Percentiles rank a stretch among this genome's conserved stretches.
Conservation (phyloP, 805 yeast genomes). For the Candida ascalaphidarum region DNA sequence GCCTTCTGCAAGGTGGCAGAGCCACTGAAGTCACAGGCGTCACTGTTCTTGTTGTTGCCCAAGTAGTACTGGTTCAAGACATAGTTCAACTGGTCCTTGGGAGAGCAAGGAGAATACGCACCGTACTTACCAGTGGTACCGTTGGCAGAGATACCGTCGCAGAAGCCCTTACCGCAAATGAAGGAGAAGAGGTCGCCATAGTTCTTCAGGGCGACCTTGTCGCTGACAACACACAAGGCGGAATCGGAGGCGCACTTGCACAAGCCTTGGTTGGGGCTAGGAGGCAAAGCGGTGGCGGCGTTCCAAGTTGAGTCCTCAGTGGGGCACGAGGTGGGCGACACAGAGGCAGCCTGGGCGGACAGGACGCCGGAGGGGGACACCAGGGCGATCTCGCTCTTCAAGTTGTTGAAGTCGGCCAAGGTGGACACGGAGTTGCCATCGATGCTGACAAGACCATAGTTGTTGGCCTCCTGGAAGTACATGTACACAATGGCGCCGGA, state of each 20-base stretch:
- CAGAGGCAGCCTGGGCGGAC: constrained; percentile 13
- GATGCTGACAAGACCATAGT: constrained; percentile 65
- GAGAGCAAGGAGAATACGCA: constrained; percentile 30
- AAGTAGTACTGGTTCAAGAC: constrained; percentile 31
- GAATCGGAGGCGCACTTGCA: constrained; percentile 30
- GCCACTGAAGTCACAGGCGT: constrained; percentile 63
- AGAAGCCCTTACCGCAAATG: constrained; percentile 26
- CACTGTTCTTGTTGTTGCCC: constrained; percentile 28
- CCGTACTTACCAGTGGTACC: constrained; percentile 34
- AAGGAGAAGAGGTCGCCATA: constrained; percentile 24
- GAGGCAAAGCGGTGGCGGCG: constrained; percentile 33
- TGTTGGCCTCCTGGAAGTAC: constrained; percentile 71
- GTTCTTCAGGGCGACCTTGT: constrained; percentile 18
- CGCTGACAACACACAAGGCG: constrained; percentile 25
- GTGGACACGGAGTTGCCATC: constrained; percentile 41
- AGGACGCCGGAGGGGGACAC: constrained; percentile 12
- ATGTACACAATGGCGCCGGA: constrained; percentile 86
- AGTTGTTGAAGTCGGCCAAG: constrained; percentile 50
- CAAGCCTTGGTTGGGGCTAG: constrained; percentile 29
- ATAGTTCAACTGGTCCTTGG: constrained; percentile 28
- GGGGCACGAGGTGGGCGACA: constrained; percentile 29
- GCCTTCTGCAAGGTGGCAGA: constrained; percentile 36
- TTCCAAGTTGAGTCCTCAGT: constrained; percentile 22
- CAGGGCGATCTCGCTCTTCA: constrained; percentile 7
- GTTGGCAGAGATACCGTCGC: constrained; percentile 28